phyloP scores from a whole-genome alignment of 163 green algal species.

The Trebouxia gelatinosa region DNA sequence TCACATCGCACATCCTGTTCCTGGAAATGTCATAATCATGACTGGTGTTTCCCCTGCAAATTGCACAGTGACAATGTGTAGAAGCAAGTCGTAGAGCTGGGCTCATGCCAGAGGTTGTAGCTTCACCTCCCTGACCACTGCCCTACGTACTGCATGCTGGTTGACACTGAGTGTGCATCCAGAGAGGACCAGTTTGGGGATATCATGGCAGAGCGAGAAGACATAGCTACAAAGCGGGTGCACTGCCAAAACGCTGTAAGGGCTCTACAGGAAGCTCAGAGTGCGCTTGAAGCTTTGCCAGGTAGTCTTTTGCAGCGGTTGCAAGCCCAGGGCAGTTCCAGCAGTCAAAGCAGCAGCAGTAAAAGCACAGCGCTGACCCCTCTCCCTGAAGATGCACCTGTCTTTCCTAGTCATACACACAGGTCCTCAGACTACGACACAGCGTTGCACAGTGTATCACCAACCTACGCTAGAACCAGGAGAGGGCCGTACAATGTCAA shows the following conservation, averaged over 20 bases:
- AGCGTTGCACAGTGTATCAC: no score
- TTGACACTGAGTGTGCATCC: constrained; percentile 18
- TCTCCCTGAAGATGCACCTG: no score
- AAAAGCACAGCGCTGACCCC: no score
- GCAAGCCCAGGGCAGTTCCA: constrained; percentile 8
- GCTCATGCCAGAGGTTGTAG: no score
- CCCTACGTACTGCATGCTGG: not conserved
- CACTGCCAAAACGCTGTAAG: constrained; percentile 57
- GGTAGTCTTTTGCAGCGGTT: constrained; percentile 24
- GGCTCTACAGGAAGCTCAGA: constrained; percentile 55
- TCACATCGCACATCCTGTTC: no score
- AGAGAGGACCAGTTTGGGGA: constrained; percentile 79
- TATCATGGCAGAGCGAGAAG: constrained; percentile 81
- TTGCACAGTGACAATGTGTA: no score
- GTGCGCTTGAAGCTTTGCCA: constrained; percentile 54
- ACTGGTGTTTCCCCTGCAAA: not conserved
- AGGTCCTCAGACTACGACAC: no score
- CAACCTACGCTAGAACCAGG: constrained; percentile 6
- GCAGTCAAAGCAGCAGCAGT: not conserved
- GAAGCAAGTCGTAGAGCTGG: no score
- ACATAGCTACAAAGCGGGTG: constrained; percentile 65
- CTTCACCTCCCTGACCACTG: no score
- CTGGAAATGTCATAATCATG: not conserved
- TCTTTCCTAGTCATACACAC: no score
- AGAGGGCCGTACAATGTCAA: constrained; percentile 8